These are phyloP conservation scores for Verticillium isaacii DNA, from an alignment of 2,329 filamentous ascomycete species.

Conservation along the genomic window DNA sequence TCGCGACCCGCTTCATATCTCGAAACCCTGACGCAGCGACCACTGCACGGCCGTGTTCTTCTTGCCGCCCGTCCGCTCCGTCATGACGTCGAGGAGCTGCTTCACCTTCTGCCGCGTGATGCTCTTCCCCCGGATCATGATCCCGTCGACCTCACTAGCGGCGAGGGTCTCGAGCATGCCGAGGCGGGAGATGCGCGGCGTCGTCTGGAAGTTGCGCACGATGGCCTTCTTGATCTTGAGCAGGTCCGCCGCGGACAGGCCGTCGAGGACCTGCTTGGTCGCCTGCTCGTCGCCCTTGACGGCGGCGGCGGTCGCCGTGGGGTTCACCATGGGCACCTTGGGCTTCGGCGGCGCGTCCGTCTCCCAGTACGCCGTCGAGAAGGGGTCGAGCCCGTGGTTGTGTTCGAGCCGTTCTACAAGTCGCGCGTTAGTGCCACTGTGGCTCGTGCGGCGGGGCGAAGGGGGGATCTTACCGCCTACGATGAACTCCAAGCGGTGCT, in stretches of 20 bases:
- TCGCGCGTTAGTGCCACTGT: conserved; percentile 12
- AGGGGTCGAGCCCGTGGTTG: conserved; percentile 70
- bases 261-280: conserved; percentile 9
- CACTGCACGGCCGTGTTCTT: background rate
- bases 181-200: conserved; percentile 12
- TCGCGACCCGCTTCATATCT: background rate
- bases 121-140: conserved; percentile 11
- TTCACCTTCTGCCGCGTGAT: conserved; percentile 12
- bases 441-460: conserved; percentile 11
- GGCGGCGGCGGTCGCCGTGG: background rate
- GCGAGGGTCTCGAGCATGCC: conserved; percentile 10
- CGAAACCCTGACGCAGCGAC: background rate
- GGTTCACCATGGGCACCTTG: background rate
- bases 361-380: conserved; percentile 77
- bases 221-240: conserved; percentile 37
- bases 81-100: conserved; percentile 8
- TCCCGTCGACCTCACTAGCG: conserved; percentile 9
- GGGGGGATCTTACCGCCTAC: conserved; percentile 46
- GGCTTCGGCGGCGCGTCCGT: conserved; percentile 25
- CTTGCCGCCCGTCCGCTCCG: background rate
- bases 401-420: conserved; percentile 39
- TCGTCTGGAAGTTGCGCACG: conserved; percentile 26
- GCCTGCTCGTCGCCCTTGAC: conserved; percentile 11
- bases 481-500: conserved; percentile 72
- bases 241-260: conserved; percentile 20